These are phyloP conservation scores for Ophiostoma ips DNA, from an alignment of 2,329 filamentous ascomycete genomes.

Conservation along the genomic window DNA sequence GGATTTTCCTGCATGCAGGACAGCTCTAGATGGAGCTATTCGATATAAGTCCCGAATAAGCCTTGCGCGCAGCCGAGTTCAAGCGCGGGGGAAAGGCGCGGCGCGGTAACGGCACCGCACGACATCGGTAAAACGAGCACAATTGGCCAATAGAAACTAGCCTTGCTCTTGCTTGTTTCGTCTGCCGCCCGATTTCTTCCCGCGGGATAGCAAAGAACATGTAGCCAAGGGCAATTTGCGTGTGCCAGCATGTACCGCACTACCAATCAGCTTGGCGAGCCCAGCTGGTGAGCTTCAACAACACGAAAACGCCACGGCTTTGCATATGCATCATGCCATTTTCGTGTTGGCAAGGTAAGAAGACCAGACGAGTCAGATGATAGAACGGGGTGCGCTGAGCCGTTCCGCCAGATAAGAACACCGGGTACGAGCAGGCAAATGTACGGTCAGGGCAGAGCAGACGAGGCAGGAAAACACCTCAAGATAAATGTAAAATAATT, in stretches of 20 bases:
- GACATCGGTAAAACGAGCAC: slow-evolving; percentile 2
- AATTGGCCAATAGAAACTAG: slow-evolving; percentile 6
- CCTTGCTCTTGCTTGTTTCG: background rate
- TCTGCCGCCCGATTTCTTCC: slow-evolving; percentile 5
- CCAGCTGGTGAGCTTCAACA: background rate
- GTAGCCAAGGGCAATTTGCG: background rate
- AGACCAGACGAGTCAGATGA: too few relatives aligned
- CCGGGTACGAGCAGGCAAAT: too few relatives aligned
- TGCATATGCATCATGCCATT: background rate
- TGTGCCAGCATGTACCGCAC: background rate
- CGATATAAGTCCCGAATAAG: background rate
- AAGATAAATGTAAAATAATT: too few relatives aligned
- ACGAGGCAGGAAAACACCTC: too few relatives aligned
- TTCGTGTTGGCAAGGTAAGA: too few relatives aligned
- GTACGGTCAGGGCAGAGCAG: too few relatives aligned
- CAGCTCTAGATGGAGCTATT: background rate
- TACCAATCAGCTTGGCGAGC: background rate
- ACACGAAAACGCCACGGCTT: slow-evolving; percentile 7
- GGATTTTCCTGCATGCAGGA: too few relatives aligned
- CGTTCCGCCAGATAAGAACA: too few relatives aligned
- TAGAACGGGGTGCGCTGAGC: too few relatives aligned
- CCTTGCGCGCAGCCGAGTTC: slow-evolving; percentile 4
- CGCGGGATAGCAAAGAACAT: background rate
- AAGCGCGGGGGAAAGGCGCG: slow-evolving; percentile 2
- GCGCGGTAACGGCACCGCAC: background rate